A percentile compares a stretch with the other conserved stretches of the same genome.
These are phyloP conservation scores for Thelonectria rubi DNA, from an alignment of 2,329 filamentous ascomycete genomes.

Conservation along the genomic window DNA sequence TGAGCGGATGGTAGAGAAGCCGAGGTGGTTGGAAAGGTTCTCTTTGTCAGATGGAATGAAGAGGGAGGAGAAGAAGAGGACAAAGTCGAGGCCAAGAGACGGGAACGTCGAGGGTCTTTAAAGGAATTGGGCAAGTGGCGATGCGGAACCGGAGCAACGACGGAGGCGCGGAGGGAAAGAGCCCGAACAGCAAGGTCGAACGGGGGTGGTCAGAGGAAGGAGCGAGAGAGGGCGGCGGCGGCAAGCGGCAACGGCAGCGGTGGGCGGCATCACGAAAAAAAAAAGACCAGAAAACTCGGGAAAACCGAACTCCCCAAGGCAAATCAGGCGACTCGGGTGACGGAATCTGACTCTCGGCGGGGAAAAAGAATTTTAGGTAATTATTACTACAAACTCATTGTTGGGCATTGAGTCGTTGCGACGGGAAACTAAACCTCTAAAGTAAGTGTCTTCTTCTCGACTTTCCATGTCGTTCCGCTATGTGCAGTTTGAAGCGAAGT, in stretches of 20 bases:
- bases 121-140: conserved; percentile 20
- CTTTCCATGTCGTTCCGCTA: conserved; percentile 61
- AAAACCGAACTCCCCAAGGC: neutral
- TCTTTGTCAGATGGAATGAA: conserved; percentile 18
- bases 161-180: conserved; percentile 12
- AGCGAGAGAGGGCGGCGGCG: conserved; percentile 4
- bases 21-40: conserved; percentile 12
- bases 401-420: conserved; percentile 21
- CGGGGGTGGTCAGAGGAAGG: conserved; percentile 5
- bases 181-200: neutral
- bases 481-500: conserved; percentile 62
- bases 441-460: conserved; percentile 25
- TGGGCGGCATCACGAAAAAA: conserved; percentile 13
- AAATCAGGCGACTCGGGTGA: conserved; percentile 24
- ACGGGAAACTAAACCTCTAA: conserved; percentile 22
- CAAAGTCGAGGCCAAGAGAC: neutral
- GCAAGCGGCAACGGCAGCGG: conserved; percentile 9
- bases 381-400: conserved; percentile 38
- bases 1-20: conserved; percentile 11
- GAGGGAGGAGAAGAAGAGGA: conserved; percentile 7
- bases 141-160: conserved; percentile 20
- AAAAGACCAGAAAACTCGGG: conserved; percentile 9
- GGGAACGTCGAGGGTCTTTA: conserved; percentile 36
- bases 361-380: conserved; percentile 39
- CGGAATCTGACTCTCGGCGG: conserved; percentile 19